Evolutionary conservation across 2,329 filamentous ascomycete genomes (phyloP), one percentile per base, ranked within the genome.

Genomic region (Neodidymelliopsis sp.): DNA sequence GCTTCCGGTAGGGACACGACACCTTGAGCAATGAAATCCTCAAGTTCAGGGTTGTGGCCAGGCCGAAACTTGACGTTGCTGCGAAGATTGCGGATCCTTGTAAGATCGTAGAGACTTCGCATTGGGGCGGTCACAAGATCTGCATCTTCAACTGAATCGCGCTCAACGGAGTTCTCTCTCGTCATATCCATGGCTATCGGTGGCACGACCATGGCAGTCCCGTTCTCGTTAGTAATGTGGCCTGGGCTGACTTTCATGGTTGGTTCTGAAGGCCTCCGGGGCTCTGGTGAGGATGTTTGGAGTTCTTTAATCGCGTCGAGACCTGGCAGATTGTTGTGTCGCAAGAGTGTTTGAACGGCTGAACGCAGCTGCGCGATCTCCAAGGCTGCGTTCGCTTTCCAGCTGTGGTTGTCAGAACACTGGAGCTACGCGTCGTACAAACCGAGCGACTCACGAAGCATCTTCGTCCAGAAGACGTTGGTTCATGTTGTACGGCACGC

Each of bases 401-500:
- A 70, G 20, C 68, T 70, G 37, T 1, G 4, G 27, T 6, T 13
- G 23, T 36, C 30, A 37, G 48, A 31, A 42, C 20, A 16, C 11
- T 22, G 31, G 29, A 10, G 12, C 2, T 13, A 6, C 4, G 13
- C 4, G 18, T 24, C 18, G 24, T 12, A 40, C 40, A 37, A 19
- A 34, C 48, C 30, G 35, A 46, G 42, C 20, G 16, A 63, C 61
- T 57, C 52, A 71, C 66, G 62, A 49, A 13, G 60, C 60, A 43
- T 71, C 68, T 53, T 70, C 68, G 19, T 70, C 66, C 23, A 66
- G 48, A 28, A 70, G 59, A 22, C 59, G 63, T 40, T 71, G 67
- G 36, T 67, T 63, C 36, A 67, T 57, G 42, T 70, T 71, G 57
- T 85, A 84, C 40, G 97, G 81, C 28, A 91, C 86, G 73, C 94